Conservation (phyloP, 305 asterid species). For the Fraxinus velutina region DNA sequence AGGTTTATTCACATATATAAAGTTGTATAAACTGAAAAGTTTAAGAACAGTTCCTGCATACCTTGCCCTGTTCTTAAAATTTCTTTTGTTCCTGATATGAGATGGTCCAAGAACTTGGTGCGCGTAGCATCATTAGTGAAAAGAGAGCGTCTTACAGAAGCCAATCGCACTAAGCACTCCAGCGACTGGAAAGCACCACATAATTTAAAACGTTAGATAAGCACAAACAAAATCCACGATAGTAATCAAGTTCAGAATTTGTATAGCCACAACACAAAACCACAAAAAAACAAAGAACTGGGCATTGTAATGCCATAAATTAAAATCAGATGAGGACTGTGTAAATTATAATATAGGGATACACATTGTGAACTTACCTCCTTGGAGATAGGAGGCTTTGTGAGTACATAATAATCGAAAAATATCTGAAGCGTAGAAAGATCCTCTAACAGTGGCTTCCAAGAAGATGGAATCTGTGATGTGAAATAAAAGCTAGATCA, state of each 20-base stretch:
- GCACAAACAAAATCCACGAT: neutral
- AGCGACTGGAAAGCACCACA: conserved; percentile 50
- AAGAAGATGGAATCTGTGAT: conserved; percentile 82
- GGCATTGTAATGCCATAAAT: neutral
- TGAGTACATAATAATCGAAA: conserved; percentile 80
- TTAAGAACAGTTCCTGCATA: conserved; percentile 28
- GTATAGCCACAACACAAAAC: neutral
- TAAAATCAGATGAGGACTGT: neutral
- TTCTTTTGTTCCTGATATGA: conserved; percentile 92
- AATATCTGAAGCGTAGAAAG: conserved; percentile 78
- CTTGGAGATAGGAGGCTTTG: conserved; percentile 81
- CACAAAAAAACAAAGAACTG: neutral
- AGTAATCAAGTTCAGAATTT: neutral
- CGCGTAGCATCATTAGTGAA: conserved; percentile 83
- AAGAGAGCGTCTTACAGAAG: conserved; percentile 93
- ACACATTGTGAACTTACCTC: conserved; percentile 52
- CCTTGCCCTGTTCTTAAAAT: conserved; percentile 91
- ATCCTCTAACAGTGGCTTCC: conserved; percentile 84
- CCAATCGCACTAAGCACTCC: conserved; percentile 92
- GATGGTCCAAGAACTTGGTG: conserved; percentile 80
- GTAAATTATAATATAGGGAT: neutral
- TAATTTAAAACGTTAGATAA: neutral
- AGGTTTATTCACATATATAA: neutral
- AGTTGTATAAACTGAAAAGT: neutral
- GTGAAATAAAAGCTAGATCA: conserved; percentile 30